Base-by-base conservation (phyloP, 148 eudicot genomes). In the Selenicereus undatus region DNA sequence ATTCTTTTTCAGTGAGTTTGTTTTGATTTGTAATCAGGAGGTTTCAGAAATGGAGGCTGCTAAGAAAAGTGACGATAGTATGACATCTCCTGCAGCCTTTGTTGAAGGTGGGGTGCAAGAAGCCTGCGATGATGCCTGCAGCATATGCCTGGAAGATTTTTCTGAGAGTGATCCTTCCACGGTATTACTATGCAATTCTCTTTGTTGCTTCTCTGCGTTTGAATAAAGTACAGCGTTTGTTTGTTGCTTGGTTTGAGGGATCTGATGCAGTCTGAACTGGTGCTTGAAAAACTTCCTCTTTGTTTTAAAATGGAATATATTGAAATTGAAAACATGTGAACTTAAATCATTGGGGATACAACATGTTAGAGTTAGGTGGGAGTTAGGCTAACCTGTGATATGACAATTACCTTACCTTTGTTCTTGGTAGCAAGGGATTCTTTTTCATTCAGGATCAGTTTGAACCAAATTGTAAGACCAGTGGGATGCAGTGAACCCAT, bases 91-190 rank as follows among this genome's bases (percentile, higher is more conserved):
- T 77, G 93, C 93, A 71, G 93, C 93, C 75, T 90, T 90, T 86
- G 92, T 90, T 56, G 92, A 90, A 85, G 93, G 93, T 8, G 96
- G 92, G 50, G 85, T 90, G 71, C 96, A 87, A 85, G 96, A 87
- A 65, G 93, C 91, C 22, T 92, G 92, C 81, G 92, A 89, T 81
- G 96, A 92, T 88, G 84, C 93, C 68, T 92, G 96, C 76, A 90
- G 93, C 84, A 92, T 92, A 75, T 92, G 96, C 84, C 93, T 92
- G 27, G 96, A 90, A 74, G 89, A 81, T 29, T 90, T 92, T 84
- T 79, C 80, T 69, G 87, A 89, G 76, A 90, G 86, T 83, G 93
- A 90, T 77, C 96, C 96, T 62, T 88, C 93, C 22, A 83, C 92
- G 89, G 96, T 92, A 87, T 56, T 51, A 74, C 29, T 78, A 11